A percentile compares a stretch with the other conserved stretches of the same genome.
These are phyloP conservation scores for Lachancea thermotolerans DNA, from an alignment of 805 yeast genomes.

Conservation along the genomic window DNA sequence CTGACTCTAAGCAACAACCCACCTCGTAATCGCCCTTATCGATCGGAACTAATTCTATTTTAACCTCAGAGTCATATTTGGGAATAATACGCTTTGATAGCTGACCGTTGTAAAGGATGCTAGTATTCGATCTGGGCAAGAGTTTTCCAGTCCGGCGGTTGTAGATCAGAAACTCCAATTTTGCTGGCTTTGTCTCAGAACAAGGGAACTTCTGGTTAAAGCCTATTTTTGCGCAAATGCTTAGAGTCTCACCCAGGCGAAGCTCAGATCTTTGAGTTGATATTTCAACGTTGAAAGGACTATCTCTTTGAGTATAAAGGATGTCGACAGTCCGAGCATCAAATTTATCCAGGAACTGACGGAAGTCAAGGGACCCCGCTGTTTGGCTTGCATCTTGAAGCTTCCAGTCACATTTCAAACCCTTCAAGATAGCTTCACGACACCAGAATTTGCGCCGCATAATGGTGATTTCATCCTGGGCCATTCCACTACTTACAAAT, in stretches of 20 bases:
- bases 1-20: constrained; percentile 36
- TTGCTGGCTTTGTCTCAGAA: not conserved
- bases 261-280: constrained; percentile 8
- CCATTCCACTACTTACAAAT: constrained; percentile 45
- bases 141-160: constrained; percentile 21
- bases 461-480: constrained; percentile 48
- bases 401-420: constrained; percentile 62
- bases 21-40: constrained; percentile 80
- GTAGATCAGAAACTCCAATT: constrained; percentile 15
- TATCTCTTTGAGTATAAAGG: constrained; percentile 18
- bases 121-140: constrained; percentile 39
- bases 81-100: constrained; percentile 41
- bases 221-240: constrained; percentile 10
- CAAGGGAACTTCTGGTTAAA: not conserved
- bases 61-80: constrained; percentile 39
- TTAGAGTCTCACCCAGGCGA: constrained; percentile 12
- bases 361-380: constrained; percentile 21
- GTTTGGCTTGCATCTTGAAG: constrained; percentile 11
- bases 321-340: constrained; percentile 20
- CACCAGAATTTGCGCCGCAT: constrained; percentile 76
- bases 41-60: constrained; percentile 49
- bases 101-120: constrained; percentile 65
- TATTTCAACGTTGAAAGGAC: constrained; percentile 14
- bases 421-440: constrained; percentile 54
- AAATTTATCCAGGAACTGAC: constrained; percentile 23